These are phyloP conservation scores for Metschnikowia kunwiensis DNA, from an alignment of 805 yeast genomes.

Conservation along the genomic window DNA sequence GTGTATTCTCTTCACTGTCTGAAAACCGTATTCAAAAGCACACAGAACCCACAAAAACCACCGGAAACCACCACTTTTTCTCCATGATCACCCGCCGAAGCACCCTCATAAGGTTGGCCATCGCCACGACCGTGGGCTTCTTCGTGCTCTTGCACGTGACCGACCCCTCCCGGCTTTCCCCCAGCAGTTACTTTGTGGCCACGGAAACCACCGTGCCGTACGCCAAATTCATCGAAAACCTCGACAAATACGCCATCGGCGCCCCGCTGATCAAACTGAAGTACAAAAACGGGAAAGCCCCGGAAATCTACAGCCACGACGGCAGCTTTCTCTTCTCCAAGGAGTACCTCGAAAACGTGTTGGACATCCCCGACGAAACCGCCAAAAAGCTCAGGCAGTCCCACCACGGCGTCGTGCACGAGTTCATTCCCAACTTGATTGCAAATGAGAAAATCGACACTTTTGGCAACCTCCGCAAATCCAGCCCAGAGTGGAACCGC, in stretches of 20 bases:
- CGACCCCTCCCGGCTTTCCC: neutral
- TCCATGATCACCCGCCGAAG: slow-evolving; percentile 4
- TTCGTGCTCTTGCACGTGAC: slow-evolving; percentile 1
- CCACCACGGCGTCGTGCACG: slow-evolving; percentile 35
- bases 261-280: slow-evolving; percentile 39
- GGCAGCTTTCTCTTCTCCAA: slow-evolving; percentile 43
- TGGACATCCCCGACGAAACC: slow-evolving; percentile 38
- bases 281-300: slow-evolving; percentile 41
- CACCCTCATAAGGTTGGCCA: slow-evolving; percentile 1
- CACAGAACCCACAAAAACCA: too few relatives aligned
- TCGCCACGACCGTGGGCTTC: slow-evolving; percentile 1
- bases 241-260: slow-evolving; percentile 34
- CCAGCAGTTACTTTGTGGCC: neutral
- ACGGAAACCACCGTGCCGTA: slow-evolving; percentile 1
- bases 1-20: too few relatives aligned
- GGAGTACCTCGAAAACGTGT: slow-evolving; percentile 42
- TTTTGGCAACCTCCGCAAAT: slow-evolving; percentile 30
- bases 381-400: slow-evolving; percentile 33
- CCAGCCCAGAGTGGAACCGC: slow-evolving; percentile 39
- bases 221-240: slow-evolving; percentile 26
- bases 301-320: slow-evolving; percentile 41
- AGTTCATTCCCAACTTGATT: slow-evolving; percentile 28
- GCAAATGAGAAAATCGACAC: slow-evolving; percentile 29
- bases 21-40: too few relatives aligned
- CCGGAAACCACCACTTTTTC: too few relatives aligned